Evolutionary conservation across 352 stramenopile genomes (phyloP).

Genomic region (Globisporangium canariense): DNA sequence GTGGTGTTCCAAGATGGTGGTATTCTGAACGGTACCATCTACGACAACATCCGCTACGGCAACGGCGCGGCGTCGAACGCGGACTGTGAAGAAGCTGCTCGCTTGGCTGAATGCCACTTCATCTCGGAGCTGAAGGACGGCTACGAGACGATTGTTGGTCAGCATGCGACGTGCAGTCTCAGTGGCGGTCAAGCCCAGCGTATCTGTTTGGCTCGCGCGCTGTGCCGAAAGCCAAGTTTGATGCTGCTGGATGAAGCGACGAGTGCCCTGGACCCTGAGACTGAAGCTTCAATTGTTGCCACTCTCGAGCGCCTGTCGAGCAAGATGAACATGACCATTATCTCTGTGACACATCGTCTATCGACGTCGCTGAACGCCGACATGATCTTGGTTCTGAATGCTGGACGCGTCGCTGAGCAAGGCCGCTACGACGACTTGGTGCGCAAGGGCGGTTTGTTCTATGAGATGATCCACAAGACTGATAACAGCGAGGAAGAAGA

Average conservation of each 20-base stretch:
- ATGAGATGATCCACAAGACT: conserved; percentile 84
- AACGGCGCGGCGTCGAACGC: conserved; percentile 66
- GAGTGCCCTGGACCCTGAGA: conserved; percentile 84
- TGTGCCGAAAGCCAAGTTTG: conserved; percentile 78
- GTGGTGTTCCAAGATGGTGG: conserved; percentile 87
- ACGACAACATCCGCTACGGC: conserved; percentile 86
- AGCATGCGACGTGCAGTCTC: conserved; percentile 85
- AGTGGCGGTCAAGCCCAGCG: conserved; percentile 86
- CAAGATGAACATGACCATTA: conserved; percentile 89
- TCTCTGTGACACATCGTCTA: conserved; percentile 88
- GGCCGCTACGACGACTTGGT: conserved; percentile 76
- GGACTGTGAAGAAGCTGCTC: conserved; percentile 79
- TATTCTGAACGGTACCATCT: conserved; percentile 86
- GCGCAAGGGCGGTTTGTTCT: conserved; percentile 67
- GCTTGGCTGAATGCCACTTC: conserved; percentile 81
- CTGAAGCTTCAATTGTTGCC: conserved; percentile 79
- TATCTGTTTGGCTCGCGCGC: conserved; percentile 77
- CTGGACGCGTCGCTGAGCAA: conserved; percentile 72
- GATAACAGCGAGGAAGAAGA: conserved; percentile 48
- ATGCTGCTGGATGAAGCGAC: conserved; percentile 84
- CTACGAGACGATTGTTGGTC: conserved; percentile 79
- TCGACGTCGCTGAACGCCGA: conserved; percentile 78
- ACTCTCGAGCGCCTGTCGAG: conserved; percentile 74
- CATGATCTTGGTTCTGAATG: conserved; percentile 77
- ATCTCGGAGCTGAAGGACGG: conserved; percentile 79